Percentiles rank a stretch among this genome's conserved stretches.
Evolutionary conservation across 345 rosid species (phyloP).

Genomic region (Ceriops zippeliana): DNA sequence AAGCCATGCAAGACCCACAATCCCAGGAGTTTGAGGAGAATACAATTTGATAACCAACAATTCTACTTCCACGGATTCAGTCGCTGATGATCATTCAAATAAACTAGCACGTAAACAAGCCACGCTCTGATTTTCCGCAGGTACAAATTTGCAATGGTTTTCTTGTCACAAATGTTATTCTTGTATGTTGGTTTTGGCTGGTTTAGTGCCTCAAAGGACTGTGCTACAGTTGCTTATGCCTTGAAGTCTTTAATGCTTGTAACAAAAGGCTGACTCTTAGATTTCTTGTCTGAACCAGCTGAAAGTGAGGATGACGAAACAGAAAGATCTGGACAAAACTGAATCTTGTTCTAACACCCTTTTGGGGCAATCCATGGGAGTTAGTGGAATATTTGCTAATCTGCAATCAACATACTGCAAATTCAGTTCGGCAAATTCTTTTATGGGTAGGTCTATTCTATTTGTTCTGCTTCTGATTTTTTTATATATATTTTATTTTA

Average conservation of each 20-base stretch:
- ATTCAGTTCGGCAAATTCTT: background rate
- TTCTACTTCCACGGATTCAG: slow-evolving; percentile 38
- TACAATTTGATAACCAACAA: slow-evolving; percentile 22
- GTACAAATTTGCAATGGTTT: slow-evolving; percentile 19
- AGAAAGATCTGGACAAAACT: slow-evolving; percentile 44
- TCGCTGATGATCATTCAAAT: slow-evolving; percentile 46
- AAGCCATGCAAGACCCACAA: slow-evolving; percentile 8
- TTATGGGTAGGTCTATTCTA: background rate
- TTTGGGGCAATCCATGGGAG: slow-evolving; percentile 43
- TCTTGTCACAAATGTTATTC: slow-evolving; percentile 34
- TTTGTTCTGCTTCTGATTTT: too few relatives aligned
- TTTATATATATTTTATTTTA: too few relatives aligned
- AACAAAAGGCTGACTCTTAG: too few relatives aligned
- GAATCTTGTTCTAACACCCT: slow-evolving; percentile 63
- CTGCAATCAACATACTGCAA: background rate
- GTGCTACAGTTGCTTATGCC: too few relatives aligned
- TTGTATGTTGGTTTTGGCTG: slow-evolving; percentile 23
- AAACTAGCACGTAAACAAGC: background rate
- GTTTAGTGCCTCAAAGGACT: background rate
- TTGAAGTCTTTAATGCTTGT: too few relatives aligned
- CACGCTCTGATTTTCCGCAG: background rate
- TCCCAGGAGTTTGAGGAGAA: background rate
- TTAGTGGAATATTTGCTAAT: background rate
- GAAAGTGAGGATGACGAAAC: slow-evolving; percentile 60
- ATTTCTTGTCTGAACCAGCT: slow-evolving; percentile 56